Conservation (phyloP, 2,329 filamentous ascomycete genomes). For the Colletotrichum tabaci region DNA sequence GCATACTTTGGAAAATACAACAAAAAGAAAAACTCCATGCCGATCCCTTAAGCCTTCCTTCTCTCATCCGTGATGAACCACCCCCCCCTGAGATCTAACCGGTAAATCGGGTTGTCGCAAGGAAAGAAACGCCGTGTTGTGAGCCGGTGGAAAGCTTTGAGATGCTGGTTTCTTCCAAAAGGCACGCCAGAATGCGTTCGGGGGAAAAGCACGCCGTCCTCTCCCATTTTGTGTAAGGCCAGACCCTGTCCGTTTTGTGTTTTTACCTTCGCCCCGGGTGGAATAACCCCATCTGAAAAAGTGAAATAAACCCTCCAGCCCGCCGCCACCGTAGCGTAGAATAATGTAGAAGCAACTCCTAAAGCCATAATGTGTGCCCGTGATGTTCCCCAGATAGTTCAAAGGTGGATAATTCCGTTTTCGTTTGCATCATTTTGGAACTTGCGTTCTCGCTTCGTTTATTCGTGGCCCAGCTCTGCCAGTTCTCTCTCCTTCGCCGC, state of each 20-base stretch:
- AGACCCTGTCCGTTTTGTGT: constrained; percentile 27
- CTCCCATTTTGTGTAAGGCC: constrained; percentile 11
- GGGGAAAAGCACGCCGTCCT: constrained; percentile 1
- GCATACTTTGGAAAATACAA: neutral
- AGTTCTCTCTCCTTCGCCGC: constrained; percentile 82
- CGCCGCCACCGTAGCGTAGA: neutral
- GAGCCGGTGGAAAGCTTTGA: constrained; percentile 12
- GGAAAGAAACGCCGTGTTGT: constrained; percentile 35
- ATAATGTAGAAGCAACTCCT: constrained; percentile 27
- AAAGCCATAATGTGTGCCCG: constrained; percentile 20
- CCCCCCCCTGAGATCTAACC: constrained; percentile 1
- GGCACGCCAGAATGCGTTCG: constrained; percentile 31
- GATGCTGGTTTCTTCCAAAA: constrained; percentile 25
- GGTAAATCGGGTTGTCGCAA: constrained; percentile 1
- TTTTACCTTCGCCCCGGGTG: constrained; percentile 10
- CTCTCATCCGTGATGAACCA: neutral
- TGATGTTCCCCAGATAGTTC: constrained; percentile 9
- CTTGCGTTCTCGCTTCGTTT: constrained; percentile 14
- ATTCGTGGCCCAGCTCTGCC: constrained; percentile 57
- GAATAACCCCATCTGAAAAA: neutral
- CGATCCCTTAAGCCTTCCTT: neutral
- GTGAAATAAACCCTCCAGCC: constrained; percentile 4
- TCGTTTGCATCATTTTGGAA: constrained; percentile 36
- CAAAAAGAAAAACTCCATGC: neutral
- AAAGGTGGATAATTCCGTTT: constrained; percentile 10